These are phyloP conservation scores for Diaporthe sp. DNA, from an alignment of 2,329 filamentous ascomycete species.

Conservation along the genomic window DNA sequence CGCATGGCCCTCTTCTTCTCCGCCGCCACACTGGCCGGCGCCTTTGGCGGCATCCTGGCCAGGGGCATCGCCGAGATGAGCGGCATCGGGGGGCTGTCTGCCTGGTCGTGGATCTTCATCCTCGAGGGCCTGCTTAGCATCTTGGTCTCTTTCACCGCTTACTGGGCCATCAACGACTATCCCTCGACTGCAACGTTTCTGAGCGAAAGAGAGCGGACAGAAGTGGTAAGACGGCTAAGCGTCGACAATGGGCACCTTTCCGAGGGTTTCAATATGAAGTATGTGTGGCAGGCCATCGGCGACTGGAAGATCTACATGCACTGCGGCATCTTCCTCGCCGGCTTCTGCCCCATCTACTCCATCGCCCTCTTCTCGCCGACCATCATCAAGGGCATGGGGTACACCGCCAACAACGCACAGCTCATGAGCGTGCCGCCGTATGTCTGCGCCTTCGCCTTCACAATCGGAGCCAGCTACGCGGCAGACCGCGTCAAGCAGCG, in stretches of 20 bases:
- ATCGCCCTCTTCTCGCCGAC: conserved; percentile 74
- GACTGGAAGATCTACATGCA: conserved; percentile 71
- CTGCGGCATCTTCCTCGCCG: conserved; percentile 74
- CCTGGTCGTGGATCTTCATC: conserved; percentile 88
- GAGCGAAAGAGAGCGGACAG: conserved; percentile 55
- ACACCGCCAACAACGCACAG: conserved; percentile 67
- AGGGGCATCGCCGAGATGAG: conserved; percentile 71
- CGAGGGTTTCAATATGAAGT: conserved; percentile 70
- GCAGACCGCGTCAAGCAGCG: conserved; percentile 47
- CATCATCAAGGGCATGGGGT: conserved; percentile 67
- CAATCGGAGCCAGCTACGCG: conserved; percentile 62
- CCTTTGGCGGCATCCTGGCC: conserved; percentile 73
- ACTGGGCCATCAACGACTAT: conserved; percentile 67
- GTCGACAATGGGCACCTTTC: conserved; percentile 62
- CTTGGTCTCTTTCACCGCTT: conserved; percentile 55
- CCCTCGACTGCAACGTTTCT: conserved; percentile 67
- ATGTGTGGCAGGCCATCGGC: conserved; percentile 66
- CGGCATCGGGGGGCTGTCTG: conserved; percentile 62
- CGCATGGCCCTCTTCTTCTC: conserved; percentile 73
- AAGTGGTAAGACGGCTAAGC: conserved; percentile 59
- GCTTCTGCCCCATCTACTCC: conserved; percentile 69
- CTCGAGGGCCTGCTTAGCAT: conserved; percentile 70
- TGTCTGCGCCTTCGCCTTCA: conserved; percentile 66
- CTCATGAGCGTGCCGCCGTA: conserved; percentile 76
- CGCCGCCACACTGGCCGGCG: conserved; percentile 70